Evolutionary conservation across 2,329 filamentous ascomycete species (phyloP).

Genomic region (Colletotrichum aenigma): DNA sequence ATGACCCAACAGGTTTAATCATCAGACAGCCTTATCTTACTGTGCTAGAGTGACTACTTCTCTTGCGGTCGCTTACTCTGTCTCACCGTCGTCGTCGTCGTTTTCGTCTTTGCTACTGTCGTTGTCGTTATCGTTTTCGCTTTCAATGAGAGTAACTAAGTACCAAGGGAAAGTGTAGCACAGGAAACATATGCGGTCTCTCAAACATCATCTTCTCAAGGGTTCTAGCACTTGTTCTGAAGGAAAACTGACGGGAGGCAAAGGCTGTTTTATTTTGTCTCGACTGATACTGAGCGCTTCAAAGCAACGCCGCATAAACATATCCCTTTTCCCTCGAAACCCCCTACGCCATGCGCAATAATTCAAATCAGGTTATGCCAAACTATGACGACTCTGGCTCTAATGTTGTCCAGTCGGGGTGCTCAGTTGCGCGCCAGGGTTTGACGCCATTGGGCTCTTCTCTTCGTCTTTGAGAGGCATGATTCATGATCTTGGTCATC

Average conservation of each 20-base stretch:
- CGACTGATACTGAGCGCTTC: background rate
- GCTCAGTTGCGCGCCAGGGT: conserved; percentile 62
- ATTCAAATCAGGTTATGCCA: no score
- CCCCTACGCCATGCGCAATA: background rate
- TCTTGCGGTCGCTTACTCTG: no score
- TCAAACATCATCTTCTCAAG: background rate
- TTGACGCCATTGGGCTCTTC: conserved; percentile 61
- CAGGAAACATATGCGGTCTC: background rate
- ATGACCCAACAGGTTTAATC: background rate
- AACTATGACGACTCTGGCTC: background rate
- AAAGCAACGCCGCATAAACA: background rate
- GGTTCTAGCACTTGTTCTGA: background rate
- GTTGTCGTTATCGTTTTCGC: no score
- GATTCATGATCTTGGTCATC: conserved; percentile 54
- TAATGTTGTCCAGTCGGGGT: conserved; percentile 56
- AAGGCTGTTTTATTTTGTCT: fast-evolving
- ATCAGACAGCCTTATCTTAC: background rate
- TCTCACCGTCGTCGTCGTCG: no score
- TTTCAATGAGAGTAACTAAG: no score
- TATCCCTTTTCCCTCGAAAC: background rate
- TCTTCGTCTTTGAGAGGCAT: conserved; percentile 56
- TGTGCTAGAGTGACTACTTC: background rate
- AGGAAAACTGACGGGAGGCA: background rate
- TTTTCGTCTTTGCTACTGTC: no score
- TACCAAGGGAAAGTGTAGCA: background rate